Evolutionary conservation across 2,329 filamentous ascomycete genomes (phyloP).

Genomic region (Monosporascus sp.): DNA sequence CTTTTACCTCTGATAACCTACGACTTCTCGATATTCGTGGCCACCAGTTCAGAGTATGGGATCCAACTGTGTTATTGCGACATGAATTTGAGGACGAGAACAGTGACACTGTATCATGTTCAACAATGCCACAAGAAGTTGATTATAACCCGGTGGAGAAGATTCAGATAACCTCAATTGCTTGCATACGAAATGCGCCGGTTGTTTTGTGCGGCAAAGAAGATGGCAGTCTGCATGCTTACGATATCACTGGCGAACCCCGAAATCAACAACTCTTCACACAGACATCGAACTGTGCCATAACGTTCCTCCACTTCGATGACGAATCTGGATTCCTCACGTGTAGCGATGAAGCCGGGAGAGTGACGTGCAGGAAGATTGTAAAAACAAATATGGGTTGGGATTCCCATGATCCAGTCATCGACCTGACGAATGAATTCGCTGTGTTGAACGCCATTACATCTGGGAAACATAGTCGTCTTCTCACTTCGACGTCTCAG

Average conservation of each 20-base stretch:
- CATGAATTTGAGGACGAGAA: conserved; percentile 11
- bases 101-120: conserved; percentile 8
- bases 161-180: conserved; percentile 10
- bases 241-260: conserved; percentile 9
- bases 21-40: conserved; percentile 18
- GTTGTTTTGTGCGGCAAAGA: conserved; percentile 14
- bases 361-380: conserved; percentile 9
- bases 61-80: conserved; percentile 16
- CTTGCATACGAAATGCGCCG: background rate
- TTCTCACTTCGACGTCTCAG: conserved; percentile 9
- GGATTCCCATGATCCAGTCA: background rate
- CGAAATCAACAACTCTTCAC: conserved; percentile 11
- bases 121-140: conserved; percentile 5
- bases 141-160: conserved; percentile 2
- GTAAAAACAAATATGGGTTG: background rate
- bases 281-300: background rate
- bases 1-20: conserved; percentile 14
- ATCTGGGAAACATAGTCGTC: conserved; percentile 6
- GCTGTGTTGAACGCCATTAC: conserved; percentile 7
- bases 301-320: conserved; percentile 14
- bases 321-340: conserved; percentile 6
- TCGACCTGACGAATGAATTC: background rate
- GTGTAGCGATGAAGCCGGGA: conserved; percentile 7
- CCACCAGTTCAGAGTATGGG: conserved; percentile 19
- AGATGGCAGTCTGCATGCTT: conserved; percentile 15